Conservation (phyloP, 306 rosid genomes). For the apple (Malus domestica) region DNA sequence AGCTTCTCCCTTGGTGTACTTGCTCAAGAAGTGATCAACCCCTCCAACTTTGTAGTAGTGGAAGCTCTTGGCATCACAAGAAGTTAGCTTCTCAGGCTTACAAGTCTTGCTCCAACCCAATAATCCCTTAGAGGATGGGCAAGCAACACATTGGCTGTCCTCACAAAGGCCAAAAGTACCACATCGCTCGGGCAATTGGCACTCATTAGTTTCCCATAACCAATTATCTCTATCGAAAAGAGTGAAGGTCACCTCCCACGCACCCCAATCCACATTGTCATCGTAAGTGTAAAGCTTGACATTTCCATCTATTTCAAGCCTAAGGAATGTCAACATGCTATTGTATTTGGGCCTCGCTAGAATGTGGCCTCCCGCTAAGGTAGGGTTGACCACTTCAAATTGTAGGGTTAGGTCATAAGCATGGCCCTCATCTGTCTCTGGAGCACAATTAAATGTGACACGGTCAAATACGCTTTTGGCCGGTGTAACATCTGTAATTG, state of each 20-base stretch:
- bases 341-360: conserved; percentile 46
- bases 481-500: too few species aligned
- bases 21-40: conserved; percentile 59
- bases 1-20: conserved; percentile 31
- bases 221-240: conserved; percentile 35
- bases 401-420: conserved; percentile 17
- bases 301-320: conserved; percentile 58
- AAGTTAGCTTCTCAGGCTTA: conserved; percentile 25
- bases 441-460: conserved; percentile 17
- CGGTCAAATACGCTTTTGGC: not conserved
- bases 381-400: conserved; percentile 4
- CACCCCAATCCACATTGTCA: conserved; percentile 29
- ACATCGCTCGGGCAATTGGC: conserved; percentile 51
- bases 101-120: conserved; percentile 57
- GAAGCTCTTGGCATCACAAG: conserved; percentile 32
- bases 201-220: conserved; percentile 31
- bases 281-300: conserved; percentile 39
- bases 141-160: conserved; percentile 58
- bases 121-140: conserved; percentile 42
- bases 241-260: conserved; percentile 41
- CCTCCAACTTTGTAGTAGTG: conserved; percentile 54
- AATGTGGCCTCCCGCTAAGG: not conserved
- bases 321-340: conserved; percentile 32
- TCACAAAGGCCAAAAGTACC: conserved; percentile 59
- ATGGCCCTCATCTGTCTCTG: not conserved